Percentiles rank a stretch among this genome's conserved stretches.
These are phyloP conservation scores for Aegilops tauschii DNA, from an alignment of 176 grass and related monocot species.

Conservation along the genomic window DNA sequence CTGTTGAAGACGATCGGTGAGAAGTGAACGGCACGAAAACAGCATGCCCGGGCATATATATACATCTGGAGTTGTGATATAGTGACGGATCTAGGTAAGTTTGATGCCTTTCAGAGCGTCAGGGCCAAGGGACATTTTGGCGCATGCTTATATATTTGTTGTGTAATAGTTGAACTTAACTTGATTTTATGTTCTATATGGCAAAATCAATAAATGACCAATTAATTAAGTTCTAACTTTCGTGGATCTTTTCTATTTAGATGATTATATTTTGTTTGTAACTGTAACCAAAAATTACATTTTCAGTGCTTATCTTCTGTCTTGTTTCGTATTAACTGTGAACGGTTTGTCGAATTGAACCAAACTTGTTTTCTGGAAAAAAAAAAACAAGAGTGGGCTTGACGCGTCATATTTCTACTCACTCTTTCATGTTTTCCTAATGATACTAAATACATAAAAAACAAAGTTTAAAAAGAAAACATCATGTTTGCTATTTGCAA, in stretches of 20 bases:
- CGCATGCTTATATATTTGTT: slow-evolving; percentile 32
- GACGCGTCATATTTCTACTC: no score
- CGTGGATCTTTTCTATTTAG: not conserved
- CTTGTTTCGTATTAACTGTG: not conserved
- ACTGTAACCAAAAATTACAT: not conserved
- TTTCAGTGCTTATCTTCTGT: not conserved
- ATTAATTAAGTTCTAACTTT: slow-evolving; percentile 8
- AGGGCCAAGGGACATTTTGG: not conserved
- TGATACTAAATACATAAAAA: no score
- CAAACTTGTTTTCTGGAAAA: not conserved
- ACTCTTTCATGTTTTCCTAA: no score
- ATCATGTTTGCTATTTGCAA: no score
- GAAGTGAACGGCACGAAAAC: not conserved
- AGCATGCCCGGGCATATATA: slow-evolving; percentile 6
- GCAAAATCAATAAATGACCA: slow-evolving; percentile 32
- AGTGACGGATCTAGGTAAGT: slow-evolving; percentile 33
- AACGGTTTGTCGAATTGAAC: not conserved
- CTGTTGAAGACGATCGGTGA: slow-evolving; percentile 7
- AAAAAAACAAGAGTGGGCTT: no score
- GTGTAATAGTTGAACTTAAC: slow-evolving; percentile 35
- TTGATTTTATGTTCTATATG: slow-evolving; percentile 22
- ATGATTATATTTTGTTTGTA: not conserved
- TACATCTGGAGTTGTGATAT: slow-evolving; percentile 3
- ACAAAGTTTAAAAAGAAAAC: no score
- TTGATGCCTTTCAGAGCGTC: slow-evolving; percentile 20